Evolutionary conservation across 805 yeast genomes (phyloP).

Genomic region (Saturnispora bothae): DNA sequence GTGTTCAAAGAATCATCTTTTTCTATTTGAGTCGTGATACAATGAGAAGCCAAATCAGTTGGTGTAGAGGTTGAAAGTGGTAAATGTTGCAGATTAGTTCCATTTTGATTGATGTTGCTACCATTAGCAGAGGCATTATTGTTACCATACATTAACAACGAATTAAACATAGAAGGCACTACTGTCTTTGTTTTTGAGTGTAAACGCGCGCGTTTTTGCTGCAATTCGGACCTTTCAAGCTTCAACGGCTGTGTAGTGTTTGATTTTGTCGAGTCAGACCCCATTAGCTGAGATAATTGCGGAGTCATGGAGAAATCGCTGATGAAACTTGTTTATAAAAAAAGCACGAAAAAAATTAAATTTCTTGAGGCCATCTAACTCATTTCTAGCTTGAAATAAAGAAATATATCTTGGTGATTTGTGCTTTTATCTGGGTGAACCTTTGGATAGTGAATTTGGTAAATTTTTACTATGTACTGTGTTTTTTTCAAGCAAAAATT

Average conservation of each 20-base stretch:
- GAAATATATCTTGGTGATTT: no score
- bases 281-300: slow-evolving; percentile 6
- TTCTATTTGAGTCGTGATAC: slow-evolving; percentile 46
- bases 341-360: background rate
- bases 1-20: slow-evolving; percentile 50
- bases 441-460: no score
- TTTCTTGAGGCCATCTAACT: no score
- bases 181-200: slow-evolving; percentile 11
- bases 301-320: slow-evolving; percentile 3
- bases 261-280: background rate
- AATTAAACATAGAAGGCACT: slow-evolving; percentile 3
- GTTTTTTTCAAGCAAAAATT: no score
- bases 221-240: slow-evolving; percentile 17
- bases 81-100: slow-evolving; percentile 29
- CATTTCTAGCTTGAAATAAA: no score
- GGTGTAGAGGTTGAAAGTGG: slow-evolving; percentile 43
- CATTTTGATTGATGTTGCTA: background rate
- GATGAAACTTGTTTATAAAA: slow-evolving; percentile 1
- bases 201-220: slow-evolving; percentile 20
- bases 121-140: background rate
- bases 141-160: slow-evolving; percentile 6
- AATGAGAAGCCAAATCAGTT: slow-evolving; percentile 50
- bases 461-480: no score
- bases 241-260: background rate
- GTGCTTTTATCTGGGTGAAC: no score